Percentiles rank a stretch among this genome's conserved stretches.
Conservation (phyloP, 345 rosid species). For the Bruguiera sexangula region DNA sequence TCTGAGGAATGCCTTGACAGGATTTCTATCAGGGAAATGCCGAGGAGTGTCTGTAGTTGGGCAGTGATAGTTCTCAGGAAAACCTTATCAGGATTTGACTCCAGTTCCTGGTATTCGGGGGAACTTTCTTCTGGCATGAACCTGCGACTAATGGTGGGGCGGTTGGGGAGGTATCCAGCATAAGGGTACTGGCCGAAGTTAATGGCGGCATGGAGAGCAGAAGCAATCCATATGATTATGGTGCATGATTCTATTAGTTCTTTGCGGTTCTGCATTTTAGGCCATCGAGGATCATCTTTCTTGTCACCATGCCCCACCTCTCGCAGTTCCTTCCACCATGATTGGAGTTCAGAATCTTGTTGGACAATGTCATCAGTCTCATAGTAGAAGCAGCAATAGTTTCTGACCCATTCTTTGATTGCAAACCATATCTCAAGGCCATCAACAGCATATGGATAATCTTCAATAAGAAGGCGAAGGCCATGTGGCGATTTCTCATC, state of each 20-base stretch:
- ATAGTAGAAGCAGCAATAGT: slow-evolving; percentile 41
- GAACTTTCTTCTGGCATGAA: slow-evolving; percentile 36
- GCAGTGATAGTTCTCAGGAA: slow-evolving; percentile 38
- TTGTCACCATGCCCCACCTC: slow-evolving; percentile 43
- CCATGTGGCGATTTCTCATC: slow-evolving; percentile 33
- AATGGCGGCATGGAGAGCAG: slow-evolving; percentile 46
- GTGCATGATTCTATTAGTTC: slow-evolving; percentile 38
- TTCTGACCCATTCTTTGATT: slow-evolving; percentile 40
- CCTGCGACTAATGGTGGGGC: slow-evolving; percentile 42
- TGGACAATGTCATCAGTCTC: slow-evolving; percentile 25
- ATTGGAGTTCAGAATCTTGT: slow-evolving; percentile 35
- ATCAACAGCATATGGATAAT: slow-evolving; percentile 48
- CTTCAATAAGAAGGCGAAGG: slow-evolving; percentile 29
- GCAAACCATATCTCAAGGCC: slow-evolving; percentile 50
- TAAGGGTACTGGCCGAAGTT: slow-evolving; percentile 47
- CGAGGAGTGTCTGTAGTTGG: slow-evolving; percentile 35
- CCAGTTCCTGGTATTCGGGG: slow-evolving; percentile 33
- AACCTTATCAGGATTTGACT: slow-evolving; percentile 32
- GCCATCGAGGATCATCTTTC: slow-evolving; percentile 46
- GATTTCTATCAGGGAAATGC: slow-evolving; percentile 41
- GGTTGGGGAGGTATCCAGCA: slow-evolving; percentile 43
- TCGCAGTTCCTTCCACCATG: slow-evolving; percentile 45
- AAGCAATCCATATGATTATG: slow-evolving; percentile 41
- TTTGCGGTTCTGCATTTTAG: slow-evolving; percentile 32
- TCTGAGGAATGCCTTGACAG: slow-evolving; percentile 45